Evolutionary conservation across 805 yeast genomes (phyloP).

Genomic region (Kazachstania africana): DNA sequence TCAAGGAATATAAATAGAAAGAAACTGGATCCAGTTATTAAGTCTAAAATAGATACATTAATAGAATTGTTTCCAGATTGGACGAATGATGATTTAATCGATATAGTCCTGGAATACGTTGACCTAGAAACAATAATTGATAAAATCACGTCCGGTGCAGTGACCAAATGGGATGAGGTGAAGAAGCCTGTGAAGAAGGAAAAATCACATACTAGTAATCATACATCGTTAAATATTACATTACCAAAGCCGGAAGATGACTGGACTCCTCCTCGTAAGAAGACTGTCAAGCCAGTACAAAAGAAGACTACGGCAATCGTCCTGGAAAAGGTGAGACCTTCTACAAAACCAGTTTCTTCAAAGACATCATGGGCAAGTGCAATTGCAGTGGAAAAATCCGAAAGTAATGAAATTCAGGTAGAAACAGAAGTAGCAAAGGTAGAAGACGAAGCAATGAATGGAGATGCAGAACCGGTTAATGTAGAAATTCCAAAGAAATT

Average conservation of each 20-base stretch:
- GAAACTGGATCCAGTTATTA: slow-evolving; percentile 24
- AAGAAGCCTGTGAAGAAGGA: slow-evolving; percentile 52
- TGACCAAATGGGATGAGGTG: slow-evolving; percentile 89
- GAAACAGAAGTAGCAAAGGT: slow-evolving; percentile 3
- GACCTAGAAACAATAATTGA: slow-evolving; percentile 74
- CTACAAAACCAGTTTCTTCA: slow-evolving; percentile 17
- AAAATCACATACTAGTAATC: too few species aligned
- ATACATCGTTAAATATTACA: too few species aligned
- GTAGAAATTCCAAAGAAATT: too few species aligned
- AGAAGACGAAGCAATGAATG: not conserved
- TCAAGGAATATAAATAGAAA: too few species aligned
- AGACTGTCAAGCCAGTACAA: slow-evolving; percentile 13
- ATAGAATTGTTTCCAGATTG: slow-evolving; percentile 90
- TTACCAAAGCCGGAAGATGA: slow-evolving; percentile 6
- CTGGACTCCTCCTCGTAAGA: slow-evolving; percentile 5
- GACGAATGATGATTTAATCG: slow-evolving; percentile 72
- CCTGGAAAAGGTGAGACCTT: slow-evolving; percentile 14
- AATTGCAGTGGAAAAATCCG: slow-evolving; percentile 10
- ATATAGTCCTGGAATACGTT: slow-evolving; percentile 63
- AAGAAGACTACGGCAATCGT: slow-evolving; percentile 10
- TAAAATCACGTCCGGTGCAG: slow-evolving; percentile 82
- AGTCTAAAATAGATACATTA: slow-evolving; percentile 41
- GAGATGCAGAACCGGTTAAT: not conserved
- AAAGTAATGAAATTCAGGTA: slow-evolving; percentile 7
- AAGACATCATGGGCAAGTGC: slow-evolving; percentile 30